phyloP scores from a whole-genome alignment of 108 stramenopile species.

The Schizochytrium sp. region DNA sequence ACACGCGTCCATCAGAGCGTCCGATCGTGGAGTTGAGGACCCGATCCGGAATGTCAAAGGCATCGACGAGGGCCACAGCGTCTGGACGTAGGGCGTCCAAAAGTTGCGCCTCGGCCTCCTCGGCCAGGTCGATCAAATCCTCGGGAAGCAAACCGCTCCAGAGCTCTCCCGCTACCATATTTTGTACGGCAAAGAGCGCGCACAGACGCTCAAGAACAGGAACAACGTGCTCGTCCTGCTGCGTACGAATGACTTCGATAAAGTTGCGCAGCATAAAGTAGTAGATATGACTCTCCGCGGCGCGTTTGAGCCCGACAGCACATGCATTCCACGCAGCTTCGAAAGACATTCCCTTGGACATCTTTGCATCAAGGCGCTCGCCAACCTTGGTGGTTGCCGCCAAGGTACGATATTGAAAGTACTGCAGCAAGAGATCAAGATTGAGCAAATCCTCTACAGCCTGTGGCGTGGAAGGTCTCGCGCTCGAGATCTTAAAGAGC shows the following conservation, averaged over 20 bases:
- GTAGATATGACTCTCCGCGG: conserved; percentile 63
- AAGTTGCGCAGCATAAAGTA: conserved; percentile 65
- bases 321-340: conserved; percentile 72
- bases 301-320: conserved; percentile 61
- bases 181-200: not conserved
- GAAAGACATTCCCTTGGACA: conserved; percentile 34
- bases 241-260: conserved; percentile 3
- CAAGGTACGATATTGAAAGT: conserved; percentile 65
- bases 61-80: conserved; percentile 78
- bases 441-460: conserved; percentile 38
- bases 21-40: conserved; percentile 73
- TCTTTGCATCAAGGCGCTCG: conserved; percentile 46
- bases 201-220: not conserved
- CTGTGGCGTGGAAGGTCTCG: conserved; percentile 21
- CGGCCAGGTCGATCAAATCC: conserved; percentile 39
- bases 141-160: not conserved
- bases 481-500: not conserved
- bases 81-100: conserved; percentile 54
- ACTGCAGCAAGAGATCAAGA: conserved; percentile 41
- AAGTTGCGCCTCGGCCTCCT: conserved; percentile 37
- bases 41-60: conserved; percentile 75
- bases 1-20: conserved; percentile 76
- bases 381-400: conserved; percentile 59
- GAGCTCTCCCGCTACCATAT: not conserved
- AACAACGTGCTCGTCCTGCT: not conserved